A percentile compares a stretch with the other conserved stretches of the same genome.
These are phyloP conservation scores for Didymella pomorum DNA, from an alignment of 2,329 filamentous ascomycete genomes.

Conservation along the genomic window DNA sequence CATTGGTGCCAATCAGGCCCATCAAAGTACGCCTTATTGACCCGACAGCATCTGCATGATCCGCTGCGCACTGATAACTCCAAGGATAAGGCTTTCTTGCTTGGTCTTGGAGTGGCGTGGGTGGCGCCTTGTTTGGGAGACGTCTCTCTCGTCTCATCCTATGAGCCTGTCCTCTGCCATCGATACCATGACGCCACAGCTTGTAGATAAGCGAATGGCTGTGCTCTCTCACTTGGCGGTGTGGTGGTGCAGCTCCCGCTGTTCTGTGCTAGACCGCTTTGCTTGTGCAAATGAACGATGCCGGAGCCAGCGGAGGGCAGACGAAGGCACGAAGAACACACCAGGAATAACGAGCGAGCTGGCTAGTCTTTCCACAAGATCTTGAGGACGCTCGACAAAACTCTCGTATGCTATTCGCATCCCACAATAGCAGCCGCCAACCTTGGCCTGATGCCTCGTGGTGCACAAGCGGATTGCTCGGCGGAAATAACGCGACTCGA, in stretches of 20 bases:
- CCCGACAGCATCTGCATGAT: conserved; percentile 29
- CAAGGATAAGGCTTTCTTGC: conserved; percentile 31
- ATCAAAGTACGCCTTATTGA: conserved; percentile 23
- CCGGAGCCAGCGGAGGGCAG: conserved; percentile 19
- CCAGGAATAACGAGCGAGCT: not conserved
- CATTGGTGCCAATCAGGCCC: conserved; percentile 33
- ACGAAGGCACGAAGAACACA: conserved; percentile 15
- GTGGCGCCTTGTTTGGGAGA: conserved; percentile 39
- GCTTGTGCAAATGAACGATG: conserved; percentile 28
- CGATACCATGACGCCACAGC: conserved; percentile 43
- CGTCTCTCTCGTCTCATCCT: conserved; percentile 17
- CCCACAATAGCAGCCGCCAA: conserved; percentile 6
- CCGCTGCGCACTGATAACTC: conserved; percentile 29
- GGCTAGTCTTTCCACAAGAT: not conserved
- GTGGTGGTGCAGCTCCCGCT: conserved; percentile 37
- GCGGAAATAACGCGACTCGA: conserved; percentile 38
- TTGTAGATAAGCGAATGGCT: conserved; percentile 44
- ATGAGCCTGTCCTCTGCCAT: conserved; percentile 14
- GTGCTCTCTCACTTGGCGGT: conserved; percentile 40
- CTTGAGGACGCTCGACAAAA: conserved; percentile 3
- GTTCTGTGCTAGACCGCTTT: conserved; percentile 23
- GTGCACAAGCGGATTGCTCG: conserved; percentile 39
- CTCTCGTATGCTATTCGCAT: conserved; percentile 5
- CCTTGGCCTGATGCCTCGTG: conserved; percentile 21
- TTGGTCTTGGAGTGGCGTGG: conserved; percentile 42